Conservation (phyloP, 148 eudicot genomes). For the Fagopyrum tataricum region DNA sequence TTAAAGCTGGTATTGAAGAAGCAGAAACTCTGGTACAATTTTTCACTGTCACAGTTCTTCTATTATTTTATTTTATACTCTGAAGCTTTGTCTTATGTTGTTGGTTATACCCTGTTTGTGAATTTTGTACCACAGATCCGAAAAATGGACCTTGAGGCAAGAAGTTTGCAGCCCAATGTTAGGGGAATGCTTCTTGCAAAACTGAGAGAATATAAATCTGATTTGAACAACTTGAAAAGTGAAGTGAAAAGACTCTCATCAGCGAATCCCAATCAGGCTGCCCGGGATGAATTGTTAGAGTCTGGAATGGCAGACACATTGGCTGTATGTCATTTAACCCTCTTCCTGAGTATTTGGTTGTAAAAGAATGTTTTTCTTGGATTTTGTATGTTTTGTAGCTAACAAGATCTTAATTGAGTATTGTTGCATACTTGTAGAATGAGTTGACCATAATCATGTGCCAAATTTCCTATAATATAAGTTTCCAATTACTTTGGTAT, state of each 20-base stretch:
- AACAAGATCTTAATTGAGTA: neutral
- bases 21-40: constrained; percentile 43
- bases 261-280: constrained; percentile 35
- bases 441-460: neutral
- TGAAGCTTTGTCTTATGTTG: neutral
- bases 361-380: neutral
- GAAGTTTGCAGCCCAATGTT: constrained; percentile 52
- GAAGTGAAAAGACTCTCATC: constrained; percentile 45
- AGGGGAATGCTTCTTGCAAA: constrained; percentile 56
- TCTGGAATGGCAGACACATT: constrained; percentile 52
- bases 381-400: neutral
- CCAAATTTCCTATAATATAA: neutral
- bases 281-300: constrained; percentile 52
- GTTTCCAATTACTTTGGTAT: neutral
- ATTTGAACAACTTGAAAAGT: constrained; percentile 52
- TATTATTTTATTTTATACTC: constrained; percentile 4
- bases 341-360: neutral
- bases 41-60: neutral
- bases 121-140: constrained; percentile 27
- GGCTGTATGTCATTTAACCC: constrained; percentile 24
- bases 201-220: constrained; percentile 54
- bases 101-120: neutral
- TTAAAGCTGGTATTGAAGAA: constrained; percentile 42
- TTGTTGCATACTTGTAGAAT: constrained; percentile 1
- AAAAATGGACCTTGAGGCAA: constrained; percentile 63